These are phyloP conservation scores for Phytophthora palmivora DNA, from an alignment of 352 stramenopile species.

Conservation along the genomic window DNA sequence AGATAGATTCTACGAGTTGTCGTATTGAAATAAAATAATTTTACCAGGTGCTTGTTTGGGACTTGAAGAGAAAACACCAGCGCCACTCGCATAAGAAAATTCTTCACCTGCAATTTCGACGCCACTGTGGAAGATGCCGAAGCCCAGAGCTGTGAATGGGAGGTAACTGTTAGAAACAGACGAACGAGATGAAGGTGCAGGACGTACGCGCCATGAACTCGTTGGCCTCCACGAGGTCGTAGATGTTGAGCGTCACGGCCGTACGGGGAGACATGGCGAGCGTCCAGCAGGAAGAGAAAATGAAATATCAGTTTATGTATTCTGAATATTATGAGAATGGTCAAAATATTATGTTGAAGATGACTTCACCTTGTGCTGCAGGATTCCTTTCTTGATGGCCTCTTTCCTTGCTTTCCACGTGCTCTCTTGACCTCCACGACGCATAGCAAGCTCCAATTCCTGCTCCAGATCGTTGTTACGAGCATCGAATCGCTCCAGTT, in stretches of 20 bases:
- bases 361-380: conserved; percentile 18
- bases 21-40: not conserved
- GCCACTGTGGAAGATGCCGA: conserved; percentile 93
- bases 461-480: conserved; percentile 68
- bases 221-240: conserved; percentile 94
- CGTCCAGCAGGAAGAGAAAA: conserved; percentile 12
- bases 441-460: conserved; percentile 61
- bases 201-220: conserved; percentile 81
- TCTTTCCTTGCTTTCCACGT: conserved; percentile 80
- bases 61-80: conserved; percentile 87
- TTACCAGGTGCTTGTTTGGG: conserved; percentile 73
- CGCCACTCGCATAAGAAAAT: conserved; percentile 93
- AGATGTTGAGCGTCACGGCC: conserved; percentile 91
- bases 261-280: conserved; percentile 59
- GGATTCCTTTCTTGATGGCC: conserved; percentile 56
- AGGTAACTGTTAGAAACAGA: conserved; percentile 6
- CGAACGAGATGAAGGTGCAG: not conserved
- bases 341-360: conserved; percentile 16
- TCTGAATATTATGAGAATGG: conserved; percentile 7
- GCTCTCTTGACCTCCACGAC: conserved; percentile 38
- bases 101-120: conserved; percentile 93
- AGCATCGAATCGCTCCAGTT: conserved; percentile 79
- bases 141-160: conserved; percentile 56
- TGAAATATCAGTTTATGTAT: not conserved
- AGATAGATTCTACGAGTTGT: not conserved